Percentiles rank a stretch among this genome's conserved stretches.
These are phyloP conservation scores for Fusarium redolens DNA, from an alignment of 2,329 filamentous ascomycete species.

Conservation along the genomic window DNA sequence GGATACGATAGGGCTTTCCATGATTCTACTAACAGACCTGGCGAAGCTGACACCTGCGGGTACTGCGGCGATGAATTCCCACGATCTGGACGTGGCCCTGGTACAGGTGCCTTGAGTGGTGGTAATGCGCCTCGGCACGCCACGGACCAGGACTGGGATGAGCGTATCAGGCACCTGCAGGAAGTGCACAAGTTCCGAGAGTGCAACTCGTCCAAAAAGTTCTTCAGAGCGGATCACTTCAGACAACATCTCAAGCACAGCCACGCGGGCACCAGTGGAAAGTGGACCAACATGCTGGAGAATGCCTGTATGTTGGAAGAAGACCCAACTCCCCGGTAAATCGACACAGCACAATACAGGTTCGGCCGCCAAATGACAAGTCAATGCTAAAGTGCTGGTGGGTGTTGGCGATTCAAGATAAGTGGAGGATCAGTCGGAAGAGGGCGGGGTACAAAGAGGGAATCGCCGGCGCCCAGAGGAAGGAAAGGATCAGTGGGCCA, in stretches of 20 bases:
- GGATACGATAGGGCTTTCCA: slow-evolving; percentile 87
- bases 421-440: slow-evolving; percentile 30
- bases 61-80: slow-evolving; percentile 94
- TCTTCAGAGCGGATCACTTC: slow-evolving; percentile 97
- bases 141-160: slow-evolving; percentile 89
- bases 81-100: slow-evolving; percentile 59
- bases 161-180: slow-evolving; percentile 86
- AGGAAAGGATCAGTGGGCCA: slow-evolving; percentile 22
- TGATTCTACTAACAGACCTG: slow-evolving; percentile 74
- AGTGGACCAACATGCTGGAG: slow-evolving; percentile 99
- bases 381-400: slow-evolving; percentile 21
- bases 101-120: slow-evolving; percentile 47
- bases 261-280: slow-evolving; percentile 93
- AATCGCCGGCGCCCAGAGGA: slow-evolving; percentile 12
- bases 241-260: slow-evolving; percentile 98
- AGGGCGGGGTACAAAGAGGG: slow-evolving; percentile 35
- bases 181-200: slow-evolving; percentile 96
- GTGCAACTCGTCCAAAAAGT: slow-evolving; percentile 98
- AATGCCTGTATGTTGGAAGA: slow-evolving; percentile 95
- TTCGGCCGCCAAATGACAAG: slow-evolving; percentile 30
- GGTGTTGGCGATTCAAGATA: slow-evolving; percentile 32
- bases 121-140: slow-evolving; percentile 57
- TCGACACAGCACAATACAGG: slow-evolving; percentile 1
- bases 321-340: slow-evolving; percentile 61
- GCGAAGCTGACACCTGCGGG: slow-evolving; percentile 83